phyloP scores from a whole-genome alignment of 495 filamentous ascomycete species.

The Penicillium pulvis region DNA sequence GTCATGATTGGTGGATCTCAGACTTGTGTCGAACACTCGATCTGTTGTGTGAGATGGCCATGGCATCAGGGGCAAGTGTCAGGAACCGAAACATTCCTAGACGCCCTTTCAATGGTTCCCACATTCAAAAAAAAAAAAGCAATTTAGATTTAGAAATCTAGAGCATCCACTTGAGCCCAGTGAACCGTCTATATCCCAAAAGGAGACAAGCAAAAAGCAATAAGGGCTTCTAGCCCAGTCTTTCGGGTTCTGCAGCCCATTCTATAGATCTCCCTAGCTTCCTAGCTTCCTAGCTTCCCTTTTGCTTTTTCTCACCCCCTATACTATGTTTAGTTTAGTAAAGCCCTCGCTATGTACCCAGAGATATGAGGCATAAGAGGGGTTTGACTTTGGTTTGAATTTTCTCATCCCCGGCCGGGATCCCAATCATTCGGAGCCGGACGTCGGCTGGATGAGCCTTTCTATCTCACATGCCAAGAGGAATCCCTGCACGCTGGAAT shows the following conservation, averaged over 20 bases:
- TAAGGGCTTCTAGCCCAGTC: conserved; percentile 2
- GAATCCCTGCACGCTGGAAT: conserved; percentile 19
- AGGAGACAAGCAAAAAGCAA: conserved; percentile 3
- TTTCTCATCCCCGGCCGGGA: conserved; percentile 13
- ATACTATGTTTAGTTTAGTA: background rate
- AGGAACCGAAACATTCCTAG: conserved; percentile 15
- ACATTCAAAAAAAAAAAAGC: background rate
- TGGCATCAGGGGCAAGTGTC: conserved; percentile 9
- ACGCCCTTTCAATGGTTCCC: conserved; percentile 2
- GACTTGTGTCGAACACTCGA: conserved; percentile 9
- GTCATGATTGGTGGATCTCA: conserved; percentile 19
- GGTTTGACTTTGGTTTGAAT: background rate
- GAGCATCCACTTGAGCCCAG: background rate
- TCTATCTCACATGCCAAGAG: conserved; percentile 29
- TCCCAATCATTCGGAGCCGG: conserved; percentile 27
- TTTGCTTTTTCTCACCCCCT: background rate
- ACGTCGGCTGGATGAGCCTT: conserved; percentile 22
- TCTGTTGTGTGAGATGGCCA: conserved; percentile 14
- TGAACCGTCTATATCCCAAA: background rate
- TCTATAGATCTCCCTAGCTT: conserved; percentile 7
- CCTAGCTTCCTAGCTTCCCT: background rate
- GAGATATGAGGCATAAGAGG: background rate
- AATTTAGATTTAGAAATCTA: background rate
- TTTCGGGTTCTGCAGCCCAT: conserved; percentile 1
- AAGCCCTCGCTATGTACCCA: background rate